These are phyloP conservation scores for Apiospora kogelbergensis DNA, from an alignment of 2,329 filamentous ascomycete species.

Conservation along the genomic window DNA sequence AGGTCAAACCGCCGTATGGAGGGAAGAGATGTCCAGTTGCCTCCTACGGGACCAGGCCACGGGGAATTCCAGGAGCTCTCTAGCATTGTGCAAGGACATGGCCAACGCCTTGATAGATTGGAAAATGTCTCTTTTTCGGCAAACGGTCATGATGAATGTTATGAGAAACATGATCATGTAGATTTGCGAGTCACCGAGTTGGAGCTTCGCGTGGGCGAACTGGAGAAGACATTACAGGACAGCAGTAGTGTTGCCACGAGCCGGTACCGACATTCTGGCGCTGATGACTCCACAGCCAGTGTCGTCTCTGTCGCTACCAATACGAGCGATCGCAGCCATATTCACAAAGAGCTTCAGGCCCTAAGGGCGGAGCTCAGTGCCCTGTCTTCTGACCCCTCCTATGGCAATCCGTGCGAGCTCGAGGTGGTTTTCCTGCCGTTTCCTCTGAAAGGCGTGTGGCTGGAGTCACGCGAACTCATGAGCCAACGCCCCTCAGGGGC, in stretches of 20 bases:
- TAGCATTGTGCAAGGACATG: slow-evolving; percentile 59
- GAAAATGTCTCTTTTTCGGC: slow-evolving; percentile 71
- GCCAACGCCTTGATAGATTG: slow-evolving; percentile 64
- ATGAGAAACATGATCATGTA: slow-evolving; percentile 64
- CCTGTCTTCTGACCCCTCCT: slow-evolving; percentile 59
- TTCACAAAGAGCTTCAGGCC: slow-evolving; percentile 49
- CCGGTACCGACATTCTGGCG: slow-evolving; percentile 35
- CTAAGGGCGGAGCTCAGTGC: slow-evolving; percentile 13
- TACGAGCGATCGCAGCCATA: slow-evolving; percentile 39
- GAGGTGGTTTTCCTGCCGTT: slow-evolving; percentile 78
- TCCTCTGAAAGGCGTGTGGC: slow-evolving; percentile 56
- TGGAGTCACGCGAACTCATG: slow-evolving; percentile 48
- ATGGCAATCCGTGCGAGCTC: slow-evolving; percentile 66
- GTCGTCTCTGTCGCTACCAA: slow-evolving; percentile 47
- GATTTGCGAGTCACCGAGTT: slow-evolving; percentile 70
- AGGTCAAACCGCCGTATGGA: slow-evolving; percentile 26
- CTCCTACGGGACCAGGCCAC: slow-evolving; percentile 25
- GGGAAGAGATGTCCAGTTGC: slow-evolving; percentile 21
- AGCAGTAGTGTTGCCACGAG: slow-evolving; percentile 39
- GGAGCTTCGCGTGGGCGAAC: slow-evolving; percentile 61
- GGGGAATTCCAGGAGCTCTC: slow-evolving; percentile 46
- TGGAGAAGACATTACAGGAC: slow-evolving; percentile 55
- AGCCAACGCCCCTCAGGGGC: slow-evolving; percentile 30
- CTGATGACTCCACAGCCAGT: slow-evolving; percentile 46
- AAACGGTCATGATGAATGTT: slow-evolving; percentile 65